Evolutionary conservation across 208 protist genomes (phyloP), one percentile per base, ranked within the genome.

Genomic region (Porcisia hertigi): DNA sequence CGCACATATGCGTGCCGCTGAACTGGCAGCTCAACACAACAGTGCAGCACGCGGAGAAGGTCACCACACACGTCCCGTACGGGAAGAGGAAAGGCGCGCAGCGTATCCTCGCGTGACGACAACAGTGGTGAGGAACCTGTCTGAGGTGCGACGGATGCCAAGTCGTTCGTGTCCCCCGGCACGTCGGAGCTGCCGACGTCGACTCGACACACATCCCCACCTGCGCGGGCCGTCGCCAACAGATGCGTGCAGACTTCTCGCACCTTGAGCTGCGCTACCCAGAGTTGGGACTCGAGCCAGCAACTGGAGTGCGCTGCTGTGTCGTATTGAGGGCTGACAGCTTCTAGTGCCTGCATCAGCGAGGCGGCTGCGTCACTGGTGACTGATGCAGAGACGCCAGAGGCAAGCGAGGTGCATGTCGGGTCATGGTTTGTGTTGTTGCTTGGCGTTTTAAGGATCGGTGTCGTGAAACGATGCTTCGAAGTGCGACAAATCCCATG

Each of bases 1-100:
- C 88, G 88, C 67, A 96, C 59, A 11, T 84, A 55, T 20, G 76
- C 73, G 80, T 93, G 94, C 30, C 91, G 82, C 79, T 96, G 92
- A n/a, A 85, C 90, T 23, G 87, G 88, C 47, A 69, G 69, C 59
- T 66, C 52, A 5, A 96, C 82, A 34, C 72, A 62, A 12, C 76
- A 60, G 60, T 92, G 69, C 52, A 89, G 72, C 23, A 89, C 85
- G 45, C 80, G 34, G 1, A 93, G 75, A 8, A 96, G 83, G 45
- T 86, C 65, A 57, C 71, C 78, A 71, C 76, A 80, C 52, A 86
- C 78, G 0, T 69, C 77, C 23, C 71, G 62, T 5, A 73, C 62
- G 20, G 80, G 55, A 16, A 34, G 2, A 0, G 74, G 73, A 14
- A 81, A 71, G 34, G 64, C 76, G 5, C n/a, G 54, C 5, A 81